Conservation (phyloP, 257 asterid species). For the Orobanche coerulescens region DNA sequence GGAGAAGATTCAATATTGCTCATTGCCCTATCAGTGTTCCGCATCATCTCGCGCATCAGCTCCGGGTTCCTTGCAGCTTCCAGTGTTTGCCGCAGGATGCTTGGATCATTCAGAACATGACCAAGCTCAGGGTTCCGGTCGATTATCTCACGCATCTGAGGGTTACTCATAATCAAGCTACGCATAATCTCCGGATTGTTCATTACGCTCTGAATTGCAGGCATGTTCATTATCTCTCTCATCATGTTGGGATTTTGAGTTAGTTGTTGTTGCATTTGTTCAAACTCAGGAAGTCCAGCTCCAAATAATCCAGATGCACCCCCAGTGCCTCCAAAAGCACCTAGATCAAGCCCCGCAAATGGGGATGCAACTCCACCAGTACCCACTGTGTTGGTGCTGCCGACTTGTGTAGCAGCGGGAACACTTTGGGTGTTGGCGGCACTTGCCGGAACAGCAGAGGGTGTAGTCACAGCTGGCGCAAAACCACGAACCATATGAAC, state of each 20-base stretch:
- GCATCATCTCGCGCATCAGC: conserved; percentile 69
- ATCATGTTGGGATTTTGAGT: conserved; percentile 53
- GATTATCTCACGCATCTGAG: conserved; percentile 64
- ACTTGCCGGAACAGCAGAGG: conserved; percentile 28
- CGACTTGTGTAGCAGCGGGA: conserved; percentile 29
- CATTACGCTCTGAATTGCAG: conserved; percentile 47
- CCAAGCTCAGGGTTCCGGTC: conserved; percentile 64
- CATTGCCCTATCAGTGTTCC: conserved; percentile 62
- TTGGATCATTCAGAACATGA: conserved; percentile 57
- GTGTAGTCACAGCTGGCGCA: conserved; percentile 37
- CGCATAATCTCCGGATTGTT: conserved; percentile 57
- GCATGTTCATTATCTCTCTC: conserved; percentile 51
- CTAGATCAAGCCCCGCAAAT: conserved; percentile 38
- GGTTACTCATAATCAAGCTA: conserved; percentile 53
- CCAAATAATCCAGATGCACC: conserved; percentile 44
- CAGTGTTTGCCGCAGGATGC: conserved; percentile 50
- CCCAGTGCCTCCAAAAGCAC: conserved; percentile 34
- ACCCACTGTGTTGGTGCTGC: conserved; percentile 24
- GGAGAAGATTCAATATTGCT: conserved; percentile 66
- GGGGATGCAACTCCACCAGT: conserved; percentile 37
- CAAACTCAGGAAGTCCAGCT: conserved; percentile 47
- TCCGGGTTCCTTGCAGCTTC: conserved; percentile 69
- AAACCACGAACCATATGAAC: conserved; percentile 58
- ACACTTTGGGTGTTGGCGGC: conserved; percentile 12
- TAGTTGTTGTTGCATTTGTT: conserved; percentile 47